Evolutionary conservation across 208 protist species (phyloP).

Genomic region (Trypanosoma theileri): DNA sequence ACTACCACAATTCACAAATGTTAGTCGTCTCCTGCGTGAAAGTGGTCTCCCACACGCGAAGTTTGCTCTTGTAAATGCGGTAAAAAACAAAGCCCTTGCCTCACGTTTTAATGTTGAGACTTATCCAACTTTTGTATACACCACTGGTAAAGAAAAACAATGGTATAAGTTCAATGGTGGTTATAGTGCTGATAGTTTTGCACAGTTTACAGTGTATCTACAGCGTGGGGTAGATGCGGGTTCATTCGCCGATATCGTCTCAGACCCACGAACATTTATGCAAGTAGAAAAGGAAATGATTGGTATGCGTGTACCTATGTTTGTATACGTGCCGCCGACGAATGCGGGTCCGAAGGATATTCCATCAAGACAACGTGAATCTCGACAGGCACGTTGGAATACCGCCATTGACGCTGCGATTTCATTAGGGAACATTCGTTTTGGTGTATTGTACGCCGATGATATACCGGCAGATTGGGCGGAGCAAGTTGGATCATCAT

Average conservation of each 20-base stretch:
- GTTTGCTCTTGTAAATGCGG: slow-evolving; percentile 65
- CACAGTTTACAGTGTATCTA: slow-evolving; percentile 57
- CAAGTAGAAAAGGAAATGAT: slow-evolving; percentile 35
- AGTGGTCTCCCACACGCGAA: slow-evolving; percentile 37
- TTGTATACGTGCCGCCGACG: slow-evolving; percentile 53
- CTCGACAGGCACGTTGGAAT: slow-evolving; percentile 44
- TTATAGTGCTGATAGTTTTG: slow-evolving; percentile 51
- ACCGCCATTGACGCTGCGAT: slow-evolving; percentile 51
- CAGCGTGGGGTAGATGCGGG: slow-evolving; percentile 44
- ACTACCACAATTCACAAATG: slow-evolving; percentile 74
- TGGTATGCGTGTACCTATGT: slow-evolving; percentile 62
- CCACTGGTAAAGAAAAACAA: slow-evolving; percentile 50
- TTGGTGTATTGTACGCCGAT: slow-evolving; percentile 65
- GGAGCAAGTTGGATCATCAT: slow-evolving; percentile 18
- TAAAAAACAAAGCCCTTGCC: slow-evolving; percentile 40
- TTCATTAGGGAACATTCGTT: slow-evolving; percentile 70
- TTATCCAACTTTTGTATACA: slow-evolving; percentile 83
- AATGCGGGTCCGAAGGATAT: background rate
- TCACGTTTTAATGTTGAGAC: slow-evolving; percentile 53
- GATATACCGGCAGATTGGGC: slow-evolving; percentile 36
- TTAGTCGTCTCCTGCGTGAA: slow-evolving; percentile 38
- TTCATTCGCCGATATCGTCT: slow-evolving; percentile 67
- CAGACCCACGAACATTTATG: slow-evolving; percentile 37
- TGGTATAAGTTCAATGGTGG: slow-evolving; percentile 61
- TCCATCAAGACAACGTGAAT: background rate